Base-by-base conservation (phyloP, 805 yeast genomes). In the Sugiyamaella qingdaonensis region DNA sequence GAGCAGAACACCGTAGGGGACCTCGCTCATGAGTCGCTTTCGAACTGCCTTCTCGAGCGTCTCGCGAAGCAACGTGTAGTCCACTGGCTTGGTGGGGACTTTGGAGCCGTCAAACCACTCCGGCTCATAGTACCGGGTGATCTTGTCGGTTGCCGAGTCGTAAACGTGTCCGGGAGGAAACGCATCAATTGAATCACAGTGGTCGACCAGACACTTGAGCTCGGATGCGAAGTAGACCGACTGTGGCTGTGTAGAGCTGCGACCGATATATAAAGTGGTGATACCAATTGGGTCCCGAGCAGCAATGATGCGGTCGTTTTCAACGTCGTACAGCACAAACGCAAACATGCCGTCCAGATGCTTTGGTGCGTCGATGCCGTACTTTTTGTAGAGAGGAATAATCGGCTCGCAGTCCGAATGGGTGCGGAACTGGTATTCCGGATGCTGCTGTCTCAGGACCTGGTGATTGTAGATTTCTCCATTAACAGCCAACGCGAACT, bases 21-120 rank as follows among this genome's bases (percentile, higher is more conserved):
- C 99, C 78, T 94, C 99, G 53, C 98, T 94, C 99, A 94, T 94
- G 66, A 94, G 81, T 80, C 99, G 86, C 87, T 94, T 94, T 79
- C 99, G 86, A 52, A 94, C 99, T 47, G 99, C 90, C 74, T 86
- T 75, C 73, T 94, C 99, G 69, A 94, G 80, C 48, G 88, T 71
- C 65, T 84, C 86, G 72, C 97, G 85, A 57, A 94, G 80, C 55
- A 73, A 63, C 65, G 69, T 81, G 68, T 77, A 82, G 69, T 92
- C 96, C 45, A 86, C 88, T 43, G 84, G 88, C 55, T 79, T 78
- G 41, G 85, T 70, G 61, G 99, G 96, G 58, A 87, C 78, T 68
- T 78, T 78, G 50, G 75, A 58, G 61, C 79, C 95, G 67, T 91
- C 95, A 87, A 95, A 86, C 99, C 99, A 94, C 52, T 84, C 71